A percentile compares a stretch with the other conserved stretches of the same genome.
Conservation (phyloP, 129 eudicot genomes). For the Saposhnikovia divaricata region DNA sequence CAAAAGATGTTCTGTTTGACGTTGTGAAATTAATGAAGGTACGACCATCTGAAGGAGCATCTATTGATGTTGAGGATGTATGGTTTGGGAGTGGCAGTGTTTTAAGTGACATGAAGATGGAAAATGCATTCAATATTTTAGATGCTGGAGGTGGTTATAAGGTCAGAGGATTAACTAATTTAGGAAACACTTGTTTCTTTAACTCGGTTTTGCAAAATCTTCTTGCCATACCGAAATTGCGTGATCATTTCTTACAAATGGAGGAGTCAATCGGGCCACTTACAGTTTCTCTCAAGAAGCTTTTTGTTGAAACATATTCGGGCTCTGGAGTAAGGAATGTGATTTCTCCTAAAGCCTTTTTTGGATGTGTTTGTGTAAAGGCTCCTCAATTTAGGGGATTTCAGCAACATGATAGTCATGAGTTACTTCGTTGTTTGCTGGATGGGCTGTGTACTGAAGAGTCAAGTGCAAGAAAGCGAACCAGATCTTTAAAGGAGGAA, state of each 20-base stretch:
- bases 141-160: constrained; percentile 36
- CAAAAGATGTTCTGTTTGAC: constrained; percentile 38
- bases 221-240: constrained; percentile 51
- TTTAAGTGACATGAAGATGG: constrained; percentile 28
- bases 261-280: constrained; percentile 71
- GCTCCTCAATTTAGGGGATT: constrained; percentile 91
- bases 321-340: constrained; percentile 38
- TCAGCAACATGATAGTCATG: constrained; percentile 97
- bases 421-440: constrained; percentile 85
- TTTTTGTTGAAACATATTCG: constrained; percentile 42
- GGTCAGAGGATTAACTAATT: constrained; percentile 64
- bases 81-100: constrained; percentile 77
- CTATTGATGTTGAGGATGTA: constrained; percentile 55
- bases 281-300: constrained; percentile 58
- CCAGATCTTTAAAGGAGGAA: constrained; percentile 22
- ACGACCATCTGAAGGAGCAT: constrained; percentile 33
- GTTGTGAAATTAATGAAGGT: constrained; percentile 53
- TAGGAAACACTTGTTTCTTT: constrained; percentile 93
- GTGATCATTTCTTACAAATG: constrained; percentile 36
- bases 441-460: constrained; percentile 81
- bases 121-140: constrained; percentile 3
- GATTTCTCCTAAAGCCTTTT: constrained; percentile 59
- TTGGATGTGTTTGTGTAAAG: constrained; percentile 61
- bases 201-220: constrained; percentile 85
- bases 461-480: constrained; percentile 33